Evolutionary conservation across 2,329 filamentous ascomycete genomes (phyloP).

Genomic region (Fusarium metavorans): DNA sequence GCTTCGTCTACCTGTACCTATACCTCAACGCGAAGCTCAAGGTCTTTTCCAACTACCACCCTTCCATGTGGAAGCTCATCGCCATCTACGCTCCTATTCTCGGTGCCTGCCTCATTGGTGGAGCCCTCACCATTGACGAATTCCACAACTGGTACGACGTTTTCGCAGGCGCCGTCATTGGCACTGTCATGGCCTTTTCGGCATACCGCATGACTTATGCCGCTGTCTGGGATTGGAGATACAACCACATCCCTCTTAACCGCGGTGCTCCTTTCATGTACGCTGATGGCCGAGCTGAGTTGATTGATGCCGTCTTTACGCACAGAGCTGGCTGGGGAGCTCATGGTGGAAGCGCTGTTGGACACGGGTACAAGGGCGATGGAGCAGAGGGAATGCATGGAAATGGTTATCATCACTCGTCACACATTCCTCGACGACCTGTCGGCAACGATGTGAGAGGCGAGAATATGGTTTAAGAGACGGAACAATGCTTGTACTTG

Average conservation of each 20-base stretch:
- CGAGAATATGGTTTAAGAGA: slow-evolving; percentile 32
- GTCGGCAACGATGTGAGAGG: slow-evolving; percentile 15
- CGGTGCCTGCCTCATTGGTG: slow-evolving; percentile 69
- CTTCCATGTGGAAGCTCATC: slow-evolving; percentile 75
- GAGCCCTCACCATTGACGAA: slow-evolving; percentile 72
- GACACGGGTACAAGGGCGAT: slow-evolving; percentile 26
- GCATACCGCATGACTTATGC: slow-evolving; percentile 76
- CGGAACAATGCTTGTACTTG: not conserved
- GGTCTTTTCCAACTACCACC: slow-evolving; percentile 74
- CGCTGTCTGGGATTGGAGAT: slow-evolving; percentile 76
- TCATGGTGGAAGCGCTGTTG: slow-evolving; percentile 22
- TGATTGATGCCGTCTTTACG: slow-evolving; percentile 68
- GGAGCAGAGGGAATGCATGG: slow-evolving; percentile 30
- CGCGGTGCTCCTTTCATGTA: slow-evolving; percentile 68
- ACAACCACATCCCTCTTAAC: slow-evolving; percentile 75
- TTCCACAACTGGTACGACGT: slow-evolving; percentile 80
- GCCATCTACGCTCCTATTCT: slow-evolving; percentile 70
- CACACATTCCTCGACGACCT: slow-evolving; percentile 32
- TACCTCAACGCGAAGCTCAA: slow-evolving; percentile 81
- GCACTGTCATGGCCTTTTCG: slow-evolving; percentile 70
- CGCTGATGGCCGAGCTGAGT: slow-evolving; percentile 55
- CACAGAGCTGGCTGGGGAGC: slow-evolving; percentile 70
- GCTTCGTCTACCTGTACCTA: slow-evolving; percentile 72
- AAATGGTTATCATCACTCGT: slow-evolving; percentile 12
- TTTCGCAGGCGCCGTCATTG: slow-evolving; percentile 72